Percentiles rank a stretch among this genome's conserved stretches.
Conservation (phyloP, 305 asterid species). For the Stenogyne calaminthoides region DNA sequence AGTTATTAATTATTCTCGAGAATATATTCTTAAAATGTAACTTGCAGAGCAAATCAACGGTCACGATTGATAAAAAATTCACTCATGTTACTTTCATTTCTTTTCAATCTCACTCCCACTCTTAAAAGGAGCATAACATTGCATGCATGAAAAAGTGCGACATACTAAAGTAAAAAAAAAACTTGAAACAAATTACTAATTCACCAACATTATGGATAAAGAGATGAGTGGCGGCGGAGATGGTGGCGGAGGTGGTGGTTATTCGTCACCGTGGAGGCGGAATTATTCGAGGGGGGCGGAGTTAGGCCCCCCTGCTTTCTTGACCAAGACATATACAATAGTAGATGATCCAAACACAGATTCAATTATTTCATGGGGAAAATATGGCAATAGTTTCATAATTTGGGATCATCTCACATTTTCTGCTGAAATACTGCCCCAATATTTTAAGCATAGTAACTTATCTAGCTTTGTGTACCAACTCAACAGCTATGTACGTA, state of each 20-base stretch:
- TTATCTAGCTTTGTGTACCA: conserved; percentile 66
- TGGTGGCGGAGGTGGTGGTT: neutral
- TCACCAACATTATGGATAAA: neutral
- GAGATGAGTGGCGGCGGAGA: neutral
- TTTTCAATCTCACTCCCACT: neutral
- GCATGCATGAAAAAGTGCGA: conserved; percentile 16
- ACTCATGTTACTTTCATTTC: neutral
- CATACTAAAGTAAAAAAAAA: neutral
- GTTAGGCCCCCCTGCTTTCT: conserved; percentile 46
- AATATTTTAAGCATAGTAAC: conserved; percentile 54
- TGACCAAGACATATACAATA: conserved; percentile 46
- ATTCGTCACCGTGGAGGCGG: neutral
- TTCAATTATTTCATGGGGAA: conserved; percentile 50
- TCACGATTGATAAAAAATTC: neutral
- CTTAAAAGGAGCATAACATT: neutral
- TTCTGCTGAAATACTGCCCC: conserved; percentile 48
- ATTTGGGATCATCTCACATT: conserved; percentile 57
- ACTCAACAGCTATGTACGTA: conserved; percentile 66
- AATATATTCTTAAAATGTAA: conserved; percentile 11
- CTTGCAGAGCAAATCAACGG: neutral
- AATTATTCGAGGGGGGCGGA: neutral
- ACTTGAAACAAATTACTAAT: neutral
- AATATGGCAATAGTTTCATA: conserved; percentile 46
- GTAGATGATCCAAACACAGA: conserved; percentile 58
- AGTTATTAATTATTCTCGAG: neutral